phyloP scores from a whole-genome alignment of 2,329 filamentous ascomycete genomes.

The Meredithiella fracta region DNA sequence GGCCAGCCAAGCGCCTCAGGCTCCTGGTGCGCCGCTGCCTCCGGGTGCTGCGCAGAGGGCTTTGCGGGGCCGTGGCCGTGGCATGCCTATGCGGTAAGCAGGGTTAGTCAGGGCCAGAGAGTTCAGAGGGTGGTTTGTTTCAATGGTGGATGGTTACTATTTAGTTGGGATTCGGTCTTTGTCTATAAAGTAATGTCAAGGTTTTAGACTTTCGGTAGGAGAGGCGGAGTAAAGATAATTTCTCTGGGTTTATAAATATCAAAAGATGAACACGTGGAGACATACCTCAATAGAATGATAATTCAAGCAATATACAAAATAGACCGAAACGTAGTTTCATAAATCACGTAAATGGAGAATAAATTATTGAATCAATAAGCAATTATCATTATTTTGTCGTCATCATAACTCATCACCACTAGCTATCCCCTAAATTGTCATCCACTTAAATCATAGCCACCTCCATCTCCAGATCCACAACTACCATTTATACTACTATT shows the following conservation, averaged over 20 bases:
- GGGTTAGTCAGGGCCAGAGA: no score
- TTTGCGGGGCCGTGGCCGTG: conserved; percentile 64
- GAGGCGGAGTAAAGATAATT: conserved; percentile 1
- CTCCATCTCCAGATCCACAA: not conserved
- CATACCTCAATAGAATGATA: conserved; percentile 9
- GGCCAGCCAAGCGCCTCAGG: conserved; percentile 73
- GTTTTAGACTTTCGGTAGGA: not conserved
- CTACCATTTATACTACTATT: not conserved
- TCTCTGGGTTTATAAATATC: conserved; percentile 6
- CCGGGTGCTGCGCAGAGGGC: conserved; percentile 79
- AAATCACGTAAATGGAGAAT: not conserved
- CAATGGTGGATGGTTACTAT: not conserved
- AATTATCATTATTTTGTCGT: not conserved
- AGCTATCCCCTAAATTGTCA: not conserved
- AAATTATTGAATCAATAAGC: not conserved
- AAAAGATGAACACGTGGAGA: conserved; percentile 4
- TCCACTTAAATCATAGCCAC: not conserved
- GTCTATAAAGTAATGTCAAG: not conserved
- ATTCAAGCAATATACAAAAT: not conserved
- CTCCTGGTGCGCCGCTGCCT: conserved; percentile 56
- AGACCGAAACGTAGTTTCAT: not conserved
- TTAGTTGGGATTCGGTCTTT: not conserved
- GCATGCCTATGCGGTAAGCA: conserved; percentile 66
- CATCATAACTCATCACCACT: not conserved
- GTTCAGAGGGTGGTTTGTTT: not conserved